phyloP scores from a whole-genome alignment of 306 rosid genomes.

The Casuarina equisetifolia region DNA sequence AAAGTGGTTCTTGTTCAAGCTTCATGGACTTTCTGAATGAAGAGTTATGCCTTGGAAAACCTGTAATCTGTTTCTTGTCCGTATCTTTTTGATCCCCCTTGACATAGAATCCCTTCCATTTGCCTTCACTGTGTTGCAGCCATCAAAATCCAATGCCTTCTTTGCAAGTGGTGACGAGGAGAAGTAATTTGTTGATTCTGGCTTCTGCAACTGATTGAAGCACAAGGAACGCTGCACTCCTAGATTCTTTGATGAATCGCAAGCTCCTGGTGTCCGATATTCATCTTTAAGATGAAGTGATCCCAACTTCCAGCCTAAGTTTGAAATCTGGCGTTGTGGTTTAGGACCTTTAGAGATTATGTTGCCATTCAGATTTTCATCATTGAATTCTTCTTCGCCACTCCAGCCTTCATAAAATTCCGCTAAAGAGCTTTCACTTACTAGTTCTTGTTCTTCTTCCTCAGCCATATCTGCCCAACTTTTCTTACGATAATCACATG shows the following conservation, averaged over 20 bases:
- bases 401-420: slow-evolving; percentile 28
- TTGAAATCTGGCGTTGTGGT: slow-evolving; percentile 36
- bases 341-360: slow-evolving; percentile 36
- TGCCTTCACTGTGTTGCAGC: slow-evolving; percentile 5
- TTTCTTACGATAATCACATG: slow-evolving; percentile 44
- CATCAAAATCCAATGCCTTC: slow-evolving; percentile 32
- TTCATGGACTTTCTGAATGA: slow-evolving; percentile 35
- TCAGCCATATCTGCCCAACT: slow-evolving; percentile 97
- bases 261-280: slow-evolving; percentile 13
- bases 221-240: slow-evolving; percentile 54
- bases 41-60: slow-evolving; percentile 54
- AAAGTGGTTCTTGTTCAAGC: slow-evolving; percentile 11
- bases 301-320: slow-evolving; percentile 37
- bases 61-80: slow-evolving; percentile 60
- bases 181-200: slow-evolving; percentile 25
- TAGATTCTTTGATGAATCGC: slow-evolving; percentile 45
- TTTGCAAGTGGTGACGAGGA: slow-evolving; percentile 35
- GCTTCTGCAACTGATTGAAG: slow-evolving; percentile 38
- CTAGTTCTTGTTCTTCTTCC: slow-evolving; percentile 59
- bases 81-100: slow-evolving; percentile 26
- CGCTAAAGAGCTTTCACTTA: slow-evolving; percentile 14
- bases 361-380: slow-evolving; percentile 63
- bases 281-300: slow-evolving; percentile 38
- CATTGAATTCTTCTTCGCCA: slow-evolving; percentile 35
- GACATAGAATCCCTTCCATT: slow-evolving; percentile 30